Conservation (phyloP, 495 filamentous ascomycete genomes). For the Trichoderma gamsii region DNA sequence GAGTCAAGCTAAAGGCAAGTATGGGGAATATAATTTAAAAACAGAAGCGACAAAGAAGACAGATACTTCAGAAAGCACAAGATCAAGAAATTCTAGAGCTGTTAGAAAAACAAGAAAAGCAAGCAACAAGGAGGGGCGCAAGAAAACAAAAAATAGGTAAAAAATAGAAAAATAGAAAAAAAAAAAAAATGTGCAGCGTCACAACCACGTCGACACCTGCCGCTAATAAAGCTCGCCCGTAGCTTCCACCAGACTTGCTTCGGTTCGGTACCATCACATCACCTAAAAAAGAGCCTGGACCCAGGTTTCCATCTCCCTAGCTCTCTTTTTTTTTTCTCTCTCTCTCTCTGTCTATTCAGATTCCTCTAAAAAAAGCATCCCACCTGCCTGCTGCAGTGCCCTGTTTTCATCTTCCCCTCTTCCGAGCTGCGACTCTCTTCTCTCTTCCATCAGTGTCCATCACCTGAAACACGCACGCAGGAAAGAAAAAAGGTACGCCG, state of each 20-base stretch:
- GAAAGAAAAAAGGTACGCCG: neutral
- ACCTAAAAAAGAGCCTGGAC: slow-evolving; percentile 1
- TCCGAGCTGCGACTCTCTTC: slow-evolving; percentile 3
- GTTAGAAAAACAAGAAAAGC: neutral
- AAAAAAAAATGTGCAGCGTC: slow-evolving; percentile 8
- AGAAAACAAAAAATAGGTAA: neutral
- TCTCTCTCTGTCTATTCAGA: neutral
- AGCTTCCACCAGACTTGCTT: slow-evolving; percentile 2
- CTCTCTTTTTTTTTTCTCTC: neutral
- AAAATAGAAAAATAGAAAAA: neutral
- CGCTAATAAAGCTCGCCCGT: slow-evolving; percentile 12
- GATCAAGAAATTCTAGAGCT: neutral
- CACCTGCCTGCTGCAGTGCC: neutral
- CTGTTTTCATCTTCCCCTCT: neutral
- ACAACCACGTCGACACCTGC: slow-evolving; percentile 14
- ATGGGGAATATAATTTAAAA: too few relatives aligned
- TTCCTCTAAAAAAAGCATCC: neutral
- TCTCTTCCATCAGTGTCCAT: neutral
- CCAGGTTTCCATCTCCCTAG: neutral
- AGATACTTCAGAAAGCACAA: neutral
- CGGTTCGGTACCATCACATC: neutral
- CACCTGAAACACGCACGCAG: neutral
- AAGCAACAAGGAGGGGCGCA: neutral
- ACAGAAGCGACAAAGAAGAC: too few relatives aligned
- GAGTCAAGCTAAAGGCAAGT: too few relatives aligned